Percentiles rank a stretch among this genome's conserved stretches.
These are phyloP conservation scores for Saitozyma sp. DNA, from an alignment of 768 basidiomycete species.

Conservation along the genomic window DNA sequence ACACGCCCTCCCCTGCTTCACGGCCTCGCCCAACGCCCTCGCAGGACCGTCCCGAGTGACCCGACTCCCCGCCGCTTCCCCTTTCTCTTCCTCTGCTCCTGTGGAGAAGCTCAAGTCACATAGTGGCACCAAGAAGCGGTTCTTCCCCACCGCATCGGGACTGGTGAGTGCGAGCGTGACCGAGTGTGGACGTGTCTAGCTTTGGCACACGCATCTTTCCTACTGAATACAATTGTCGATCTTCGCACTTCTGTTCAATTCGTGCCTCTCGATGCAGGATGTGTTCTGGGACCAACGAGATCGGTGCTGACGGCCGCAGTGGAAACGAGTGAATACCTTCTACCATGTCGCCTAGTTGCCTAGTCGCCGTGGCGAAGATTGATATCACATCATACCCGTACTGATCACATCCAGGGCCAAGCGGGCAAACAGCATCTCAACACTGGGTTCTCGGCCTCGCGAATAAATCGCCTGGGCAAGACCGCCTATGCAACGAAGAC, in stretches of 20 bases:
- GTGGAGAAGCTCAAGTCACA: slow-evolving; percentile 53
- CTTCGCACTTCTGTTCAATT: not conserved
- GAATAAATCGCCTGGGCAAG: slow-evolving; percentile 49
- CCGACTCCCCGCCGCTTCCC: not conserved
- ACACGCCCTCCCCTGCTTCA: too few relatives aligned
- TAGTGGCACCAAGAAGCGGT: slow-evolving; percentile 53
- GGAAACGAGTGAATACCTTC: slow-evolving; percentile 46
- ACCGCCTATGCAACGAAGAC: slow-evolving; percentile 48
- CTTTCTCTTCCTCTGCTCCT: slow-evolving; percentile 26
- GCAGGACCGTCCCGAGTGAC: not conserved
- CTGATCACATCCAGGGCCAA: slow-evolving; percentile 26
- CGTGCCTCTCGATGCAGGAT: not conserved
- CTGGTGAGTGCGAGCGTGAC: slow-evolving; percentile 27
- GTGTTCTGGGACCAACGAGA: not conserved
- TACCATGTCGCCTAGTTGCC: not conserved
- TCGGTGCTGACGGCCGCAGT: slow-evolving; percentile 17
- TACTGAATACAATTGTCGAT: too few relatives aligned
- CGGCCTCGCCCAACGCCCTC: too few relatives aligned
- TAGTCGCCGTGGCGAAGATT: not conserved
- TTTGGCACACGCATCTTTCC: too few relatives aligned
- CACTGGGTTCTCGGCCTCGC: slow-evolving; percentile 43
- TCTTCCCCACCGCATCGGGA: slow-evolving; percentile 32
- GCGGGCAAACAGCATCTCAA: slow-evolving; percentile 50
- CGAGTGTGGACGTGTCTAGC: too few relatives aligned
- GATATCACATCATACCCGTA: not conserved